Evolutionary conservation across 768 basidiomycete species (phyloP).

Genomic region (Podaxis sp.): DNA sequence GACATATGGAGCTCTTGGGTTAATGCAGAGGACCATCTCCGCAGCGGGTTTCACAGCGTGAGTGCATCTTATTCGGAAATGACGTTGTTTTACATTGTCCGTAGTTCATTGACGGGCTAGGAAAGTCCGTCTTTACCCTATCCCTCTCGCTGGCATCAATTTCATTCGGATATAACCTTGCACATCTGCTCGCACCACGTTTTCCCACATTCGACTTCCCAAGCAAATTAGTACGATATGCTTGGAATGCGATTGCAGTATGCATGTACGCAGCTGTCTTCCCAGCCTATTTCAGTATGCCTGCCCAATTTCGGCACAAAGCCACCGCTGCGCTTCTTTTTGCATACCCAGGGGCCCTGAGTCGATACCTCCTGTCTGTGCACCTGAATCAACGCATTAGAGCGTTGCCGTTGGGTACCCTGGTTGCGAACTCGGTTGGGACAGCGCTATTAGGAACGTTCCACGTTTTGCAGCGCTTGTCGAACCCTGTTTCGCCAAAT

Average conservation of each 20-base stretch:
- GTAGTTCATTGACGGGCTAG: slow-evolving; percentile 86
- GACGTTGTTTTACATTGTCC: not conserved
- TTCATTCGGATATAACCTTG: slow-evolving; percentile 67
- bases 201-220: slow-evolving; percentile 37
- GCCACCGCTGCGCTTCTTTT: slow-evolving; percentile 88
- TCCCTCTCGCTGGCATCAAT: slow-evolving; percentile 76
- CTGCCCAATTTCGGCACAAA: slow-evolving; percentile 65
- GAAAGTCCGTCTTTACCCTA: slow-evolving; percentile 77
- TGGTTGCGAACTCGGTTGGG: slow-evolving; percentile 70
- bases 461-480: slow-evolving; percentile 64
- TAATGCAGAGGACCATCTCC: slow-evolving; percentile 53
- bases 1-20: slow-evolving; percentile 86
- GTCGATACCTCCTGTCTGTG: slow-evolving; percentile 77
- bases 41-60: slow-evolving; percentile 73
- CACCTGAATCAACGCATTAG: slow-evolving; percentile 63
- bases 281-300: slow-evolving; percentile 75
- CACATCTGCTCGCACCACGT: slow-evolving; percentile 36
- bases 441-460: slow-evolving; percentile 81
- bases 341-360: slow-evolving; percentile 84
- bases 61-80: slow-evolving; percentile 23
- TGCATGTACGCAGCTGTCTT: slow-evolving; percentile 74
- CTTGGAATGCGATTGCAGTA: slow-evolving; percentile 53
- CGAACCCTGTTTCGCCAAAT: slow-evolving; percentile 40
- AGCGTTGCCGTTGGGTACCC: slow-evolving; percentile 75
- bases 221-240: slow-evolving; percentile 42